Conservation (phyloP, 2,329 filamentous ascomycete genomes). For the Fusarium odoratissimum region DNA sequence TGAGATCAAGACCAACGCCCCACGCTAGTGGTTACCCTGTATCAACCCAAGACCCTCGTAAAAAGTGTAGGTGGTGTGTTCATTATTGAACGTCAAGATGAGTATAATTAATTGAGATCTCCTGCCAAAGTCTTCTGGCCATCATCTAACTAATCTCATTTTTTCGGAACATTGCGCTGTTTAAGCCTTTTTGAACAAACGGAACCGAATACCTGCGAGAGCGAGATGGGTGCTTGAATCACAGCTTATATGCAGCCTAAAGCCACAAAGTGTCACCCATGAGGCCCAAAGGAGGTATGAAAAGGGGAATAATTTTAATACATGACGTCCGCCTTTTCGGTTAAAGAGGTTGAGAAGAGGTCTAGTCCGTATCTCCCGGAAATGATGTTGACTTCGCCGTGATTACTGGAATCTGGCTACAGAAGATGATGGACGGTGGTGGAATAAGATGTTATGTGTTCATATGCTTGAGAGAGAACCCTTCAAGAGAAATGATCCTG, state of each 20-base stretch:
- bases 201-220: neutral
- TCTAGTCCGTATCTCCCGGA: conserved; percentile 5
- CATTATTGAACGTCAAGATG: neutral
- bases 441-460: conserved; percentile 13
- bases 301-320: neutral
- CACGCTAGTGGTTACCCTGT: conserved; percentile 22
- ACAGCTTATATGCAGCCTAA: conserved; percentile 14
- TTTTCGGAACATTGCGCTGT: neutral
- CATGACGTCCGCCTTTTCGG: conserved; percentile 4
- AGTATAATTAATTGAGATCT: neutral
- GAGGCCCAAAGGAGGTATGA: neutral
- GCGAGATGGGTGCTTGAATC: neutral
- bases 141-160: neutral
- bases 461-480: neutral
- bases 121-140: neutral
- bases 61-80: neutral
- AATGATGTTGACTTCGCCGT: conserved; percentile 5
- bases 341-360: conserved; percentile 9
- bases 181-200: neutral
- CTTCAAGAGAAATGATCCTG: neutral
- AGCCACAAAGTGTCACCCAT: neutral
- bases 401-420: conserved; percentile 33
- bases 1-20: neutral
- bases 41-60: neutral
- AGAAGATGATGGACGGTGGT: conserved; percentile 41